Evolutionary conservation across 2,329 filamentous ascomycete genomes (phyloP).

Genomic region (Rhexocercosporidium sp.): DNA sequence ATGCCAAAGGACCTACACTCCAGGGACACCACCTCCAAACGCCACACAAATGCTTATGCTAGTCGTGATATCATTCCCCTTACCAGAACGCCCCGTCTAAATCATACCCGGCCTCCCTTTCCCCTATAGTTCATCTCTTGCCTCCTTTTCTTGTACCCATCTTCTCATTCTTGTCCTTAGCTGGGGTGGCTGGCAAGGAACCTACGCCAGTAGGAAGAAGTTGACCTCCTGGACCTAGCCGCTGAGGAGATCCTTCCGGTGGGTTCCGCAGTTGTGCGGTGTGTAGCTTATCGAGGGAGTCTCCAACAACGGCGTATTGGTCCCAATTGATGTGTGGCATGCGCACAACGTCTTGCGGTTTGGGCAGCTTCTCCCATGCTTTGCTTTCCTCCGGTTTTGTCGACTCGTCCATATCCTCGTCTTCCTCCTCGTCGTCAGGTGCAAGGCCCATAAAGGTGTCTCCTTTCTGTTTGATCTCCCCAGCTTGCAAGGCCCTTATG

Average conservation of each 20-base stretch:
- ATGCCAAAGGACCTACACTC: background rate
- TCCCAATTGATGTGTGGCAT: constrained; percentile 93
- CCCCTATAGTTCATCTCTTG: constrained; percentile 24
- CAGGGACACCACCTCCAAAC: background rate
- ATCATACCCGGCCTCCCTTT: background rate
- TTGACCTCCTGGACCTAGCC: constrained; percentile 49
- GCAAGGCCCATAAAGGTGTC: constrained; percentile 32
- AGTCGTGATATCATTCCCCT: background rate
- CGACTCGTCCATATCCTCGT: constrained; percentile 39
- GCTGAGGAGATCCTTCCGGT: constrained; percentile 57
- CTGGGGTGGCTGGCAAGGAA: constrained; percentile 60
- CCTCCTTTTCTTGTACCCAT: constrained; percentile 31
- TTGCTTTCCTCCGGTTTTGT: constrained; percentile 27
- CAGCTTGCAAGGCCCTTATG: constrained; percentile 67
- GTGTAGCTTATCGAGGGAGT: constrained; percentile 83
- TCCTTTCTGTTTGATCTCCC: constrained; percentile 54
- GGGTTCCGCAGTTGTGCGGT: constrained; percentile 76
- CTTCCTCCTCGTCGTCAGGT: constrained; percentile 41
- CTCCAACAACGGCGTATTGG: constrained; percentile 89
- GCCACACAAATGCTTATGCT: background rate
- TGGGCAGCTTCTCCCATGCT: constrained; percentile 70
- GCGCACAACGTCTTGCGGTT: constrained; percentile 80
- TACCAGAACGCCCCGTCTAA: background rate
- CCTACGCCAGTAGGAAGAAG: constrained; percentile 56
- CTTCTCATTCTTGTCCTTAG: constrained; percentile 53